These are phyloP conservation scores for Pseudogymnoascus sp. DNA, from an alignment of 2,329 filamentous ascomycete genomes.

Conservation along the genomic window DNA sequence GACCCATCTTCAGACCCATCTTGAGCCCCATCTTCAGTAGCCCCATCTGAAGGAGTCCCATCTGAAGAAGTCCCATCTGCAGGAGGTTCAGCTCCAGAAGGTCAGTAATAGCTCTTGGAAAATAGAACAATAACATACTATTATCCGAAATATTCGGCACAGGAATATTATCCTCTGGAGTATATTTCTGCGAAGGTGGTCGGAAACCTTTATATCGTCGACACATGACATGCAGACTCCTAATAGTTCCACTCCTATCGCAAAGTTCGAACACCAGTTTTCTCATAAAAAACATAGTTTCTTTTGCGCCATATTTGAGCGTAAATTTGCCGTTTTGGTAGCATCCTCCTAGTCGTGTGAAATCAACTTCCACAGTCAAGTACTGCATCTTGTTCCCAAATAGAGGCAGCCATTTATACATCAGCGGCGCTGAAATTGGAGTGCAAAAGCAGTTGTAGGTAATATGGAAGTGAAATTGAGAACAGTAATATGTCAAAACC, in stretches of 20 bases:
- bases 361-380: conserved; percentile 26
- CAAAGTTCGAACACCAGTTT: neutral
- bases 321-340: neutral
- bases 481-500: conserved; percentile 27
- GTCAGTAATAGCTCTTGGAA: neutral
- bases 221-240: neutral
- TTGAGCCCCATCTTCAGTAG: neutral
- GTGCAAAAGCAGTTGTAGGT: conserved; percentile 22
- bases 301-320: neutral
- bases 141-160: neutral
- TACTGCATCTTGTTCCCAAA: conserved; percentile 21
- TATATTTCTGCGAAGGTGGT: neutral
- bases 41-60: neutral
- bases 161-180: neutral
- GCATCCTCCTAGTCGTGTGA: conserved; percentile 21
- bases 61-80: neutral
- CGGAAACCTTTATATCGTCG: neutral
- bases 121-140: neutral
- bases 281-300: too few species aligned
- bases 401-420: conserved; percentile 20
- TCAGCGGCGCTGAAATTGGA: conserved; percentile 21
- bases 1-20: too few species aligned
- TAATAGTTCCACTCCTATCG: neutral
- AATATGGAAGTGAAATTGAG: conserved; percentile 25
- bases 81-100: neutral